Evolutionary conservation across 768 basidiomycete species (phyloP).

Genomic region (Hypholoma sublateritium): DNA sequence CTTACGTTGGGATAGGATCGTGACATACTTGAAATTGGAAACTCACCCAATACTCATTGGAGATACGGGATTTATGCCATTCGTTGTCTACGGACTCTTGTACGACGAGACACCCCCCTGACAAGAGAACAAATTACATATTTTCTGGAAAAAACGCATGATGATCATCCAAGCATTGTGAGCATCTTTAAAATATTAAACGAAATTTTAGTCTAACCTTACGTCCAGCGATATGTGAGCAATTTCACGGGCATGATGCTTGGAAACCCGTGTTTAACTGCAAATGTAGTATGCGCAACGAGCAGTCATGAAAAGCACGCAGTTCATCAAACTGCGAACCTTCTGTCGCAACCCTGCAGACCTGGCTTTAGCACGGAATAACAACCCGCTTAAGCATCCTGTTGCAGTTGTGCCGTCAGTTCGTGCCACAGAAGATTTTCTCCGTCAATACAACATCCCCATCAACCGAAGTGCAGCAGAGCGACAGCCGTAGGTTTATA

Average conservation of each 20-base stretch:
- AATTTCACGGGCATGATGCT: background rate
- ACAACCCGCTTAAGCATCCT: slow-evolving; percentile 64
- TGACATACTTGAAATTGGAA: slow-evolving; percentile 55
- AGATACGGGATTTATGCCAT: slow-evolving; percentile 72
- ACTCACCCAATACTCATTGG: slow-evolving; percentile 72
- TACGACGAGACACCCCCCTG: slow-evolving; percentile 62
- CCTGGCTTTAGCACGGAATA: slow-evolving; percentile 57
- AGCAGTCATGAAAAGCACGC: slow-evolving; percentile 73
- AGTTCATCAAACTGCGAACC: slow-evolving; percentile 81
- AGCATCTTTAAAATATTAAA: slow-evolving; percentile 23
- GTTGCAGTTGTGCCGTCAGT: slow-evolving; percentile 50
- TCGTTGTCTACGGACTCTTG: slow-evolving; percentile 63
- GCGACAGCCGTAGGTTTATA: slow-evolving; percentile 44
- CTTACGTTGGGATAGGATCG: slow-evolving; percentile 31
- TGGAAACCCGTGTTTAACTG: slow-evolving; percentile 2
- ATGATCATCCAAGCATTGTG: slow-evolving; percentile 69
- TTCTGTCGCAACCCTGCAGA: slow-evolving; percentile 55
- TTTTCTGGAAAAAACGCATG: slow-evolving; percentile 58
- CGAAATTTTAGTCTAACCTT: slow-evolving; percentile 5
- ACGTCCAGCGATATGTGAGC: slow-evolving; percentile 57
- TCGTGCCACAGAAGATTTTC: slow-evolving; percentile 53
- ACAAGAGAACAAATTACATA: slow-evolving; percentile 49
- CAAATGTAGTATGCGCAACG: slow-evolving; percentile 61
- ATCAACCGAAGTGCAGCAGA: slow-evolving; percentile 34
- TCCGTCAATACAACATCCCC: slow-evolving; percentile 55